Evolutionary conservation across 2,329 filamentous ascomycete species (phyloP).

Genomic region (Teratosphaeriaceae sp.): DNA sequence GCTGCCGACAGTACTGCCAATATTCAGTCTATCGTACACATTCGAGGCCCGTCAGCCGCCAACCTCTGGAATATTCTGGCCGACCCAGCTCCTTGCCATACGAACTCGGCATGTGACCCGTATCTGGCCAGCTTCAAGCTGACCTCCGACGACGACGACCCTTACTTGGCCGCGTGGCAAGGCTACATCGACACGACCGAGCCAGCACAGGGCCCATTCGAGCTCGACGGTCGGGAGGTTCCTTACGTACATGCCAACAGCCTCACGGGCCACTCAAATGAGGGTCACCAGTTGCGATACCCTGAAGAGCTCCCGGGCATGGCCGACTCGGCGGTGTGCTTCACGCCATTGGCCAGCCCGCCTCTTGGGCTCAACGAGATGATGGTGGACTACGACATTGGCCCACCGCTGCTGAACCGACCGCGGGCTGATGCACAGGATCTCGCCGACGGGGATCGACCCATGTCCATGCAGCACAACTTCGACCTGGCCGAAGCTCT

Average conservation of each 20-base stretch:
- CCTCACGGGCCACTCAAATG: slow-evolving; percentile 20
- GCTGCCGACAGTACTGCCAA: not conserved
- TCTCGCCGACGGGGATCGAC: not conserved
- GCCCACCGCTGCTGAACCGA: too few relatives aligned
- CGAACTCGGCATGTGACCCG: not conserved
- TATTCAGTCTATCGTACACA: not conserved
- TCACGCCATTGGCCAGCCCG: slow-evolving; percentile 11
- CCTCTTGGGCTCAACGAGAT: slow-evolving; percentile 16
- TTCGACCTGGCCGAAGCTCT: slow-evolving; percentile 3
- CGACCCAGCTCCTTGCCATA: not conserved
- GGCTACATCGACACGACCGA: not conserved
- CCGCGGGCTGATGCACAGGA: too few relatives aligned
- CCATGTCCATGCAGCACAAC: not conserved
- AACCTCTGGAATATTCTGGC: slow-evolving; percentile 24
- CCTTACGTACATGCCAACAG: slow-evolving; percentile 25
- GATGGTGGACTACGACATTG: slow-evolving; percentile 13
- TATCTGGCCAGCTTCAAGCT: slow-evolving; percentile 7
- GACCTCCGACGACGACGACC: not conserved
- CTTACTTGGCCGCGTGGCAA: slow-evolving; percentile 4
- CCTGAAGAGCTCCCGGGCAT: slow-evolving; percentile 7
- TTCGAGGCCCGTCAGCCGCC: slow-evolving; percentile 13
- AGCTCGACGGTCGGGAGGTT: slow-evolving; percentile 17
- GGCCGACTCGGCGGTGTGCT: slow-evolving; percentile 14
- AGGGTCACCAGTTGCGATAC: slow-evolving; percentile 6
- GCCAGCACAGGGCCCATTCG: slow-evolving; percentile 7